A percentile compares a stretch with the other conserved stretches of the same genome.
These are phyloP conservation scores for Citropsis articulata DNA, from an alignment of 345 rosid species.

Conservation along the genomic window DNA sequence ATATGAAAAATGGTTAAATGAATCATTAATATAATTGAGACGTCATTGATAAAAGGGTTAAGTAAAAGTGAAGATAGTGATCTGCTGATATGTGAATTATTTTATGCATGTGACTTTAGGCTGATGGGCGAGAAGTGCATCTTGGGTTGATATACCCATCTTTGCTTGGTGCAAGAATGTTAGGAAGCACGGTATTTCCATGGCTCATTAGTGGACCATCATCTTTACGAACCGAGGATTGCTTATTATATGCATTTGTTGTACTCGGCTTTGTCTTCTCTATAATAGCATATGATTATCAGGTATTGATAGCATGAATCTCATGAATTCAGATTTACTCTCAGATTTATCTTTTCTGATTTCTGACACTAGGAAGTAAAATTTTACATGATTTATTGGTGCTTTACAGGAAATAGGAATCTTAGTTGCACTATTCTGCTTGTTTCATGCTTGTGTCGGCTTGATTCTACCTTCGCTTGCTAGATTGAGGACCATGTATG, in stretches of 20 bases:
- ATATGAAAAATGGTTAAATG: neutral
- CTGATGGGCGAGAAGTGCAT: constrained; percentile 91
- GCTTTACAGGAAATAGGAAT: constrained; percentile 75
- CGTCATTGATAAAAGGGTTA: neutral
- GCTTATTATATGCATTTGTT: constrained; percentile 57
- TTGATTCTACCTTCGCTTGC: constrained; percentile 80
- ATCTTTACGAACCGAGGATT: constrained; percentile 74
- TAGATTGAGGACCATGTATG: constrained; percentile 84
- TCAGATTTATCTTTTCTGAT: neutral
- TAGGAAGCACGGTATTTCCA: constrained; percentile 84
- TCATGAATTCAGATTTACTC: neutral
- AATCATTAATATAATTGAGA: neutral
- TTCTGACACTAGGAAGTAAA: constrained; percentile 5
- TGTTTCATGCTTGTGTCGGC: constrained; percentile 73
- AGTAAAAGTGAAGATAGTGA: neutral
- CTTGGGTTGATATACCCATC: constrained; percentile 84
- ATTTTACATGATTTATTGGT: constrained; percentile 8
- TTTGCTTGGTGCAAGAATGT: constrained; percentile 88
- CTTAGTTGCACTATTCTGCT: constrained; percentile 66
- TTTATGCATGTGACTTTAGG: constrained; percentile 39
- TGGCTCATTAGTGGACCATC: constrained; percentile 71
- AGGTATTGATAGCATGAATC: constrained; percentile 42
- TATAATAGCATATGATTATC: constrained; percentile 86
- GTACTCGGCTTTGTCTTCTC: constrained; percentile 64
- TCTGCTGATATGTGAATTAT: neutral